Evolutionary conservation across 139 green algal species (phyloP).

Genomic region (Tetradesmus obliquus): DNA sequence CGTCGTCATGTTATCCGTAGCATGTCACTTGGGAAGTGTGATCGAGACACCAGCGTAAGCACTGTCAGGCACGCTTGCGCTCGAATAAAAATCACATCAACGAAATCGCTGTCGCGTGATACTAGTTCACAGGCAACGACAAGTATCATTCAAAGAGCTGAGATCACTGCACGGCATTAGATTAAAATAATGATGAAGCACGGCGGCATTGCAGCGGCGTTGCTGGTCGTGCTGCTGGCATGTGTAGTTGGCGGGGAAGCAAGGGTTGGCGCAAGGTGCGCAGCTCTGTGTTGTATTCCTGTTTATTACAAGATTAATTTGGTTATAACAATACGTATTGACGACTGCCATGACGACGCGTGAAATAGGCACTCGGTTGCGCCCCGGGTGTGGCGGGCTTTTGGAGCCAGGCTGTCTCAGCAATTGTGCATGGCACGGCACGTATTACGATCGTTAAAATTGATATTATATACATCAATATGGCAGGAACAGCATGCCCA

Average conservation of each 20-base stretch:
- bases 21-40: background rate
- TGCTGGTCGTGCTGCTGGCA: background rate
- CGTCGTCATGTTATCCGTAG: background rate
- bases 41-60: no score
- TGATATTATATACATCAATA: no score
- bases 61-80: no score
- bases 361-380: background rate
- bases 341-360: background rate
- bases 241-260: background rate
- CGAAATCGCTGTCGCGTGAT: no score
- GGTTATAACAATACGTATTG: no score
- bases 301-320: no score
- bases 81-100: no score
- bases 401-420: background rate
- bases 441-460: background rate
- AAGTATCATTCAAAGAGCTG: no score
- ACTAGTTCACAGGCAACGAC: no score
- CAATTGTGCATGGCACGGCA: background rate
- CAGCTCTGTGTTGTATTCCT: background rate
- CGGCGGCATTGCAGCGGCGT: background rate
- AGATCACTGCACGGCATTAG: background rate
- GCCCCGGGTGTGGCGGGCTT: background rate
- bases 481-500: no score
- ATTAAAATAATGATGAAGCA: background rate
- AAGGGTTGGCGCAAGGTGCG: background rate